These are phyloP conservation scores for Yamadazyma conglobata DNA, from an alignment of 1,139 yeast genomes.

Conservation along the genomic window DNA sequence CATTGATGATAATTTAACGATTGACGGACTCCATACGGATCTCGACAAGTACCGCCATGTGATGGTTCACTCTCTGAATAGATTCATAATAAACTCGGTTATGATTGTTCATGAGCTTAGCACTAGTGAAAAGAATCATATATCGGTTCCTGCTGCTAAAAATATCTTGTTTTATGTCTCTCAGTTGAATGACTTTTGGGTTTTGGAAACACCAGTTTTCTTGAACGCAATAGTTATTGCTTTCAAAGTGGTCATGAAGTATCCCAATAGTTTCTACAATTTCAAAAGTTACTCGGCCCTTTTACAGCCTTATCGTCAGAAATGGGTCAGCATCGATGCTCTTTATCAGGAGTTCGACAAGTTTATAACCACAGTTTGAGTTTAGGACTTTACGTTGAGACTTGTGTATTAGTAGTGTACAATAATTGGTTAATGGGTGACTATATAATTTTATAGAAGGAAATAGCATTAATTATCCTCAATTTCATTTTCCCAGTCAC, in stretches of 20 bases:
- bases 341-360: too few species aligned
- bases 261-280: slow-evolving; percentile 3
- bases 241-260: slow-evolving; percentile 2
- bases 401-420: too few species aligned
- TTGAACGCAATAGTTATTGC: background rate
- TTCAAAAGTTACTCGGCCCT: slow-evolving; percentile 1
- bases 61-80: slow-evolving; percentile 3
- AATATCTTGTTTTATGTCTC: slow-evolving; percentile 4
- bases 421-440: slow-evolving; percentile 2
- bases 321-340: slow-evolving; percentile 4
- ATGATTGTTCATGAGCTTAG: slow-evolving; percentile 1
- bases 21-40: background rate
- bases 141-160: slow-evolving; percentile 2
- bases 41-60: slow-evolving; percentile 2
- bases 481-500: slow-evolving; percentile 47
- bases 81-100: slow-evolving; percentile 3
- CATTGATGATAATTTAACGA: slow-evolving; percentile 1
- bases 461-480: slow-evolving; percentile 18
- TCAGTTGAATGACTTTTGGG: slow-evolving; percentile 4
- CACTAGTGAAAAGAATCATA: slow-evolving; percentile 1
- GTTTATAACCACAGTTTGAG: too few species aligned
- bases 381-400: too few species aligned
- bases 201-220: slow-evolving; percentile 3
- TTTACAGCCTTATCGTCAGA: slow-evolving; percentile 3
- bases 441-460: slow-evolving; percentile 2